A percentile compares a stretch with the other conserved stretches of the same genome.
Conservation (phyloP, 2,329 filamentous ascomycete genomes). For the Scedosporium minutisporum region DNA sequence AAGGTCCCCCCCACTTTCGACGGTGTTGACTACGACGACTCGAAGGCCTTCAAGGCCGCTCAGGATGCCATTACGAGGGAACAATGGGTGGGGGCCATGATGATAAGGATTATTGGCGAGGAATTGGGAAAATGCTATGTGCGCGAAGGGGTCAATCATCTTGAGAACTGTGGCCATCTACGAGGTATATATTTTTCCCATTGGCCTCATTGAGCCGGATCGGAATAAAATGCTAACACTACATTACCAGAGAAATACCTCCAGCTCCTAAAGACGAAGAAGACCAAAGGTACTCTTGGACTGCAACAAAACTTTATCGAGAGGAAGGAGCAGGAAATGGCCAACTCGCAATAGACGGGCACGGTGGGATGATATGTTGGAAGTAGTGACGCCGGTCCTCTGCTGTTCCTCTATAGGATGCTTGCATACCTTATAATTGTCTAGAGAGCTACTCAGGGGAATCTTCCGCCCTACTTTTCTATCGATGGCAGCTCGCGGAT, state of each 20-base stretch:
- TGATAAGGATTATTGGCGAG: slow-evolving; percentile 71
- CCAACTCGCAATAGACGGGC: neutral
- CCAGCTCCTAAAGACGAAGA: slow-evolving; percentile 64
- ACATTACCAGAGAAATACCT: slow-evolving; percentile 61
- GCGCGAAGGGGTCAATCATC: slow-evolving; percentile 74
- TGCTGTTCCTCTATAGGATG: no score
- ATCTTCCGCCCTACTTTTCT: no score
- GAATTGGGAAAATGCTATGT: slow-evolving; percentile 82
- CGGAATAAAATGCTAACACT: slow-evolving; percentile 5
- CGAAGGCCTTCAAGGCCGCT: slow-evolving; percentile 67
- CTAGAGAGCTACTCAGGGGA: no score
- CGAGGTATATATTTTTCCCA: slow-evolving; percentile 54
- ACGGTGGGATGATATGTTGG: neutral
- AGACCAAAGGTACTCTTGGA: slow-evolving; percentile 71
- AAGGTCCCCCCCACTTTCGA: slow-evolving; percentile 74
- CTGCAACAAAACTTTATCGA: slow-evolving; percentile 67
- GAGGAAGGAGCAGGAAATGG: slow-evolving; percentile 29
- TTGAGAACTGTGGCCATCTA: slow-evolving; percentile 76
- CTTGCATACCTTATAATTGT: no score
- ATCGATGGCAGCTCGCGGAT: no score
- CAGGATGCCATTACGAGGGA: slow-evolving; percentile 76
- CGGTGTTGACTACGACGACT: slow-evolving; percentile 80
- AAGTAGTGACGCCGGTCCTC: no score
- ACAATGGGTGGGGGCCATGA: slow-evolving; percentile 86
- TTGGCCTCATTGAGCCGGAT: neutral